Evolutionary conservation across 1,284 basidiomycete species (phyloP).

Genomic region (Papiliotrema terrestris): DNA sequence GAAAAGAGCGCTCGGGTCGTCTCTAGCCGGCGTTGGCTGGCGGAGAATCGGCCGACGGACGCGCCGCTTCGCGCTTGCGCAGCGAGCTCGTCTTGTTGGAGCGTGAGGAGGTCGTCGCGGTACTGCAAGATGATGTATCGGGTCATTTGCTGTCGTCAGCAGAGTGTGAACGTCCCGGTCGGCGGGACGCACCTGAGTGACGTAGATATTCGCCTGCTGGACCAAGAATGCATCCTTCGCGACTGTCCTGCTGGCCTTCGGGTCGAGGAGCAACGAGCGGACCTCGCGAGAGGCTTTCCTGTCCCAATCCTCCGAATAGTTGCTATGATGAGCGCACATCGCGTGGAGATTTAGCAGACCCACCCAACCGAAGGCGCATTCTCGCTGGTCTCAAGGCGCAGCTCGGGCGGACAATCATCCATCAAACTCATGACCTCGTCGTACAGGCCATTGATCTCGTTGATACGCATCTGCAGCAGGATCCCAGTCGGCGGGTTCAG

Average conservation of each 20-base stretch:
- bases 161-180: neutral
- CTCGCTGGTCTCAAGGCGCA: conserved; percentile 26
- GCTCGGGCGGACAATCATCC: conserved; percentile 38
- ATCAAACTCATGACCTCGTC: conserved; percentile 40
- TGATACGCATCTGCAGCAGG: conserved; percentile 35
- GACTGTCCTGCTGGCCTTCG: conserved; percentile 73
- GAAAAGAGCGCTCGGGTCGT: conserved; percentile 7
- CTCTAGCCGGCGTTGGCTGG: conserved; percentile 3
- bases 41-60: conserved; percentile 59
- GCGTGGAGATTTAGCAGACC: neutral
- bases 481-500: conserved; percentile 33
- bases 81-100: conserved; percentile 50
- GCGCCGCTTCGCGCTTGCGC: conserved; percentile 55
- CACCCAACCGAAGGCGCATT: neutral
- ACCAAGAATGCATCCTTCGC: conserved; percentile 81
- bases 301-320: conserved; percentile 39
- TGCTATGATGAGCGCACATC: neutral
- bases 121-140: conserved; percentile 86
- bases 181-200: conserved; percentile 59
- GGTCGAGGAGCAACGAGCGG: conserved; percentile 82
- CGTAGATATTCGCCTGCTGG: conserved; percentile 82
- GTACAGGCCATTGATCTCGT: conserved; percentile 39
- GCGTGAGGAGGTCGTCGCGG: conserved; percentile 64
- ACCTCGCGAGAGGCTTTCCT: conserved; percentile 66
- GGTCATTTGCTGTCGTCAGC: conserved; percentile 68